Conservation (phyloP, 495 filamentous ascomycete species). For the Podospora bellae-mahoneyi region DNA sequence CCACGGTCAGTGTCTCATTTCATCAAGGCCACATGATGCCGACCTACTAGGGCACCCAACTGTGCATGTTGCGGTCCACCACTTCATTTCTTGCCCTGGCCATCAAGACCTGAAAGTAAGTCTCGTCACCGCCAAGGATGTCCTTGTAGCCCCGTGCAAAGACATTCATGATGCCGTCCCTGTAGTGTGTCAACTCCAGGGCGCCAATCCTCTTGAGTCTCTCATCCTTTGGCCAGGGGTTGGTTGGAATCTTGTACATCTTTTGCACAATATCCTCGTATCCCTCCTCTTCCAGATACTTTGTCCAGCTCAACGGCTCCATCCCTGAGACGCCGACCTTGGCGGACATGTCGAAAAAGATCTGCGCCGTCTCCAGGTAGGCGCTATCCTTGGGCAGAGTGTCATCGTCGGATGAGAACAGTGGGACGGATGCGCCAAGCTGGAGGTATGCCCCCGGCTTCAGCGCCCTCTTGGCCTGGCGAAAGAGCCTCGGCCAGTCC, state of each 20-base stretch:
- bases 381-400: constrained; percentile 23
- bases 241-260: constrained; percentile 48
- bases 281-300: constrained; percentile 36
- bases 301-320: constrained; percentile 36
- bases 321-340: constrained; percentile 25
- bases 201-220: constrained; percentile 48
- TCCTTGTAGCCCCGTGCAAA: constrained; percentile 16
- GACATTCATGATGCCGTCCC: constrained; percentile 17
- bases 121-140: constrained; percentile 15
- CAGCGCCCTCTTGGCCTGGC: constrained; percentile 33
- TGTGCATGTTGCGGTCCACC: constrained; percentile 14
- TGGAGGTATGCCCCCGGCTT: constrained; percentile 34
- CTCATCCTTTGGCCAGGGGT: constrained; percentile 51
- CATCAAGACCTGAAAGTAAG: constrained; percentile 18
- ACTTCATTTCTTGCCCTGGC: constrained; percentile 15
- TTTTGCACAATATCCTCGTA: constrained; percentile 48
- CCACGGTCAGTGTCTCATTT: not conserved
- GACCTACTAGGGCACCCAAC: constrained; percentile 17
- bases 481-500: constrained; percentile 52
- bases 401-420: constrained; percentile 43
- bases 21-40: not conserved
- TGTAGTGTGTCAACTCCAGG: constrained; percentile 34
- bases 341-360: constrained; percentile 12
- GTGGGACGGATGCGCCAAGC: constrained; percentile 46
- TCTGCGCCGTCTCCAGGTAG: constrained; percentile 20